These are phyloP conservation scores for Cercospora citrullina DNA, from an alignment of 2,329 filamentous ascomycete species.

Conservation along the genomic window DNA sequence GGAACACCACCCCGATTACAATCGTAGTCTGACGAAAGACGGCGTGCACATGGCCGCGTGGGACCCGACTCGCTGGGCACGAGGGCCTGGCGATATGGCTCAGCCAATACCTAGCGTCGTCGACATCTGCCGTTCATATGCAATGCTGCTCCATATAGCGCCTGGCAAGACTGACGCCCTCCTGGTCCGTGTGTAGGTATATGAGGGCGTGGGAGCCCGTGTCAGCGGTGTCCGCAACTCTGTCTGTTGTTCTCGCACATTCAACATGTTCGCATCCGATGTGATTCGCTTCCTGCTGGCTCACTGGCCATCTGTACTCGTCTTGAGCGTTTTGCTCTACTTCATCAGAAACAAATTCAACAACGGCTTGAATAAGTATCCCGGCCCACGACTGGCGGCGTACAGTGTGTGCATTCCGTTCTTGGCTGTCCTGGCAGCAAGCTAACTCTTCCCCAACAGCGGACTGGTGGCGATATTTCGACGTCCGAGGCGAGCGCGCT, in stretches of 20 bases:
- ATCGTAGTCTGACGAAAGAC: not conserved
- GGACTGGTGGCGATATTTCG: constrained; percentile 73
- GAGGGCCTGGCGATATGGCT: not conserved
- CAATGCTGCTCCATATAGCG: not conserved
- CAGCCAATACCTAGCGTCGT: too few relatives aligned
- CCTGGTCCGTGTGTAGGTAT: not conserved
- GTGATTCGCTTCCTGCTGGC: constrained; percentile 32
- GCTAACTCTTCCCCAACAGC: constrained; percentile 34
- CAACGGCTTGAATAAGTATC: constrained; percentile 67
- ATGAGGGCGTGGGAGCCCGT: not conserved
- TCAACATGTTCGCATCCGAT: constrained; percentile 37
- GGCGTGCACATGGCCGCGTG: not conserved
- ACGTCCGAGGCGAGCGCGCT: constrained; percentile 64
- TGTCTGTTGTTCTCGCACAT: constrained; percentile 1
- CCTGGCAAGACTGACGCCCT: not conserved
- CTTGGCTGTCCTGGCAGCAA: not conserved
- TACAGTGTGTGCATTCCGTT: constrained; percentile 43
- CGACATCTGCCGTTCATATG: constrained; percentile 2
- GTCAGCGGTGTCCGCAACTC: not conserved
- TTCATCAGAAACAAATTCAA: constrained; percentile 50
- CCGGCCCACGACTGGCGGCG: constrained; percentile 68
- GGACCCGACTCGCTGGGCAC: not conserved
- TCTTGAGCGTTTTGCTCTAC: constrained; percentile 36
- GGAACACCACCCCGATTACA: not conserved
- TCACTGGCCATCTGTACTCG: constrained; percentile 47